Evolutionary conservation across 805 yeast species (phyloP), one percentile per base, ranked within the genome.

Genomic region (Saccharomyces kudriavzevii): DNA sequence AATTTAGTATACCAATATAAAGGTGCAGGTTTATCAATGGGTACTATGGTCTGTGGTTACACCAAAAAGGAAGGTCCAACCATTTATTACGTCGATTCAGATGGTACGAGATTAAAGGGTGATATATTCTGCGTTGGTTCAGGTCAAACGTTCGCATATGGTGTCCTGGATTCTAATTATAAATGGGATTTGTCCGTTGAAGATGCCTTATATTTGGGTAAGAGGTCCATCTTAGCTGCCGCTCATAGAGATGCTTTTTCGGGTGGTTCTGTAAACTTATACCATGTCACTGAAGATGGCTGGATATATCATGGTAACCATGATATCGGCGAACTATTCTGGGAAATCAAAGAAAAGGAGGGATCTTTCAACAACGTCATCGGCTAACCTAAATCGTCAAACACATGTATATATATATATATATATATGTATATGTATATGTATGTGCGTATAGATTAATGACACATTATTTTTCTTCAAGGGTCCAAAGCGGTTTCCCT

Each of bases 1-100:
- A 94, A 94, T 68, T 79, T 92, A 72, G 94, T 91, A 22, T 94
- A 91, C 72, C 82, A 83, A 62, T 94, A 94, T 76, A 94, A 94
- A 74, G 99, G 99, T 52, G 87, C 91, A 82, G 99, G 99, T n/a
- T 78, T 94, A 57, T 87, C 96, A 13, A 94, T 94, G 99, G 99
- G 99, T 70, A 94, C 99, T 2, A 94, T 94, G 99, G 79, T 94
- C 61, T 94, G 98, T 77, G 99, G 99, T 25, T 89, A 86, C 72
- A 92, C 98, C 25, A 84, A 88, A 67, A 87, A 89, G 64, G 97
- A 91, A 69, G 96, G 96, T 17, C 98, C 99, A 49, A 83, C 97
- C 26, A 86, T 94, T 52, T 94, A 85, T 74, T 94, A 94, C 64
- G 98, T 94, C 40, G 99, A 94, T 73, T 87, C 96, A 27, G 99